Percentiles rank a stretch among this genome's conserved stretches.
These are phyloP conservation scores for Aspergillus niger DNA, from an alignment of 2,329 filamentous ascomycete genomes.

Conservation along the genomic window DNA sequence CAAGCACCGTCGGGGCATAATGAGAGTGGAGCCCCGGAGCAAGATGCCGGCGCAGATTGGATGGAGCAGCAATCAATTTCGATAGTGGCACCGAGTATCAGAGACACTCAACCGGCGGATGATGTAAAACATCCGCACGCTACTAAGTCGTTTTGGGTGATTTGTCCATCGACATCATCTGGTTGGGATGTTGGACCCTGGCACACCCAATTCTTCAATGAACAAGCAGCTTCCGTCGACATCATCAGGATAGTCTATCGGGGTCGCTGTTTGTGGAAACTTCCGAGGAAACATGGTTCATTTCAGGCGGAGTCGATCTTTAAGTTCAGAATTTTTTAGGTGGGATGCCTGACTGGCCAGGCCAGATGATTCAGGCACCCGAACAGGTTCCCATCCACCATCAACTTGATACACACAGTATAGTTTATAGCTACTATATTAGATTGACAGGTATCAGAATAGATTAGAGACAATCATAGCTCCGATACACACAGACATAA, in stretches of 20 bases:
- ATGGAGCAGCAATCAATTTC: not conserved
- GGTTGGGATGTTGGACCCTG: too few species aligned
- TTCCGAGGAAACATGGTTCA: not conserved
- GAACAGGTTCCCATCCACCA: too few species aligned
- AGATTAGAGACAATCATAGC: not conserved
- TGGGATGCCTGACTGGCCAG: conserved; percentile 21
- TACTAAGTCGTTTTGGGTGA: not conserved
- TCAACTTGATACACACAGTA: too few species aligned
- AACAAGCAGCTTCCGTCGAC: too few species aligned
- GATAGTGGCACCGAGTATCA: not conserved
- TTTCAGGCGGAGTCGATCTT: conserved; percentile 6
- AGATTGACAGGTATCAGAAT: not conserved
- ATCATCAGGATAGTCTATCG: not conserved
- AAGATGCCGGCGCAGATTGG: not conserved
- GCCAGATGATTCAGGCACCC: conserved; percentile 10
- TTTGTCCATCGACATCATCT: too few species aligned
- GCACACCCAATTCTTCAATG: too few species aligned
- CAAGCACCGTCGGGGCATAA: not conserved
- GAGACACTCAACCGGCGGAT: not conserved
- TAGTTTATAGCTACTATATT: not conserved
- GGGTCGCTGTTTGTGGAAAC: not conserved
- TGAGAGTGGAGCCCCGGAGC: not conserved
- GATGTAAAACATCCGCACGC: conserved; percentile 18
- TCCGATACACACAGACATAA: too few species aligned
- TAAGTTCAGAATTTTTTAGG: conserved; percentile 7